A percentile compares a stretch with the other conserved stretches of the same genome.
phyloP scores from a whole-genome alignment of 2,329 filamentous ascomycete genomes.

The Tolypocladium endophyticum region DNA sequence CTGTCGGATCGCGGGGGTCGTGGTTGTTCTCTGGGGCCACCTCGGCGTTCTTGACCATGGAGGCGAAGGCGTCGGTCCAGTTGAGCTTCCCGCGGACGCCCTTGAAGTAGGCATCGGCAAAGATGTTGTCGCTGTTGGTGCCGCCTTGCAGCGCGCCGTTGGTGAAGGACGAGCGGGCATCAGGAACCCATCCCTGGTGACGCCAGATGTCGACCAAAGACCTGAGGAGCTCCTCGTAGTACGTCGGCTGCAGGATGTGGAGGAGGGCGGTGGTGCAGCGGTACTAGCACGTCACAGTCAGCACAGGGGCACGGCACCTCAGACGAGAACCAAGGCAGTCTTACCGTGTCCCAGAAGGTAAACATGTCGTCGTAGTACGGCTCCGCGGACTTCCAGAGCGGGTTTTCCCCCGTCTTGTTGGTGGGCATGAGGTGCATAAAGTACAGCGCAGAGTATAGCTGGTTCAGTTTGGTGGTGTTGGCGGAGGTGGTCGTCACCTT shows the following conservation, averaged over 20 bases:
- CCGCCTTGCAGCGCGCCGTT: conserved; percentile 62
- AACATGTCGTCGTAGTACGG: conserved; percentile 65
- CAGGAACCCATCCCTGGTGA: conserved; percentile 53
- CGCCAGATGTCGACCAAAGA: conserved; percentile 60
- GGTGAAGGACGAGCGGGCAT: conserved; percentile 56
- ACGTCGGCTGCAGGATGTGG: conserved; percentile 51
- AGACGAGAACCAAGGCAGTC: not conserved
- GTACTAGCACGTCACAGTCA: conserved; percentile 27
- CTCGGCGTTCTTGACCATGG: conserved; percentile 60
- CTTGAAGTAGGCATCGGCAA: conserved; percentile 64
- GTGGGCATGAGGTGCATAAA: conserved; percentile 60
- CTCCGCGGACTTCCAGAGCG: conserved; percentile 50
- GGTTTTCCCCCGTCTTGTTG: conserved; percentile 63
- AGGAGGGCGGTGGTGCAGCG: conserved; percentile 55
- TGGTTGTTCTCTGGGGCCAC: conserved; percentile 47
- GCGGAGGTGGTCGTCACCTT: conserved; percentile 52
- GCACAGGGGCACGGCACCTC: not conserved
- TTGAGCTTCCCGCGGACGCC: conserved; percentile 51
- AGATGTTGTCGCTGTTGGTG: conserved; percentile 59
- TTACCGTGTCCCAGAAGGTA: conserved; percentile 50
- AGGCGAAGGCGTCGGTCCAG: conserved; percentile 51
- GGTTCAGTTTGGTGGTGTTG: conserved; percentile 40
- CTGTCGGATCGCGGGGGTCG: conserved; percentile 44
- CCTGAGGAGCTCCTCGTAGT: conserved; percentile 55
- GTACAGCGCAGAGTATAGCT: conserved; percentile 60